Evolutionary conservation across 805 yeast species (phyloP), one percentile per base, ranked within the genome.

Genomic region (Spathaspora gorwiae): DNA sequence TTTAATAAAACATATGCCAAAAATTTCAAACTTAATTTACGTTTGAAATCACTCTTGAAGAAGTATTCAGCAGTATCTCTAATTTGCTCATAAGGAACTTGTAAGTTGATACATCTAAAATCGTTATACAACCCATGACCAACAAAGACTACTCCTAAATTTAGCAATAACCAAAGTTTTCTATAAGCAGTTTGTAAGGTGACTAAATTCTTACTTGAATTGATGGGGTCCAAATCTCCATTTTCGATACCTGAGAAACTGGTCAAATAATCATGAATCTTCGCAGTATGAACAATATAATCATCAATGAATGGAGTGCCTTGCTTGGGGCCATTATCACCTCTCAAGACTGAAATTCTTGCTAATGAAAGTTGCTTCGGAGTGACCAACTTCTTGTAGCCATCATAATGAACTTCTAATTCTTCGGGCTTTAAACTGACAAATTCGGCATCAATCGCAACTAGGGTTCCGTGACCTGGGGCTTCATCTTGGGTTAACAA

Each of bases 391-490:
- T 79, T 75, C 50, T 83, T 82, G 5, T 74, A 57, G 0, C 98
- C 97, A 49, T 80, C 80, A 44, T 83, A 80, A 43, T 80, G 79
- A 40, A 92, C 78, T 57, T 90, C 97, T 37, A 80, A 77, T 49
- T 84, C 80, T 53, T 90, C 97, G 4, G 86, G 86, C 40, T 81
- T 79, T 30, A 90, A 61, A 29, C 83, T 78, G 2, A 94, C 98
- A 72, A 95, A 94, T 63, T 94, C 99, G 0, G 99, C 97, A 70
- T 94, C 99, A 46, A 94, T 84, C 0, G 98, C 99, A 14, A 92
- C 83, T 35, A 90, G 61, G 1, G 87, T 72, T 0, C 96, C 96
- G 0, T 82, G 75, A 15, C 58, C 57, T 0, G 97, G 97, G 0
- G 88, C 87, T 54, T 86, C 90, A 39, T 75, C 73, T 31, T 66